phyloP scores from a whole-genome alignment of 2,329 filamentous ascomycete genomes.

The Xylariaceae sp. region DNA sequence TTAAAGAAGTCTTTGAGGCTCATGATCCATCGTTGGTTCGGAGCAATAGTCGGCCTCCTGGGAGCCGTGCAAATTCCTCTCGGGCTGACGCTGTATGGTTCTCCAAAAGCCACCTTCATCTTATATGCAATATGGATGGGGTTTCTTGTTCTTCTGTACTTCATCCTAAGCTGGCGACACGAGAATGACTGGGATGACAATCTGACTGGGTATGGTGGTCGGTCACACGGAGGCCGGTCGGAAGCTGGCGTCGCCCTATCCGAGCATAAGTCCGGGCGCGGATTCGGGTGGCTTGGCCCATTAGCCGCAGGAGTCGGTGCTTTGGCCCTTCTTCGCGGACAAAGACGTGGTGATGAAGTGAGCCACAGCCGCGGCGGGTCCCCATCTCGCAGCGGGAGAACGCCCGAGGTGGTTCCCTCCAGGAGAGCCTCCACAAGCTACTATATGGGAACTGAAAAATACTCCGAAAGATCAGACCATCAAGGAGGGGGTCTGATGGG shows the following conservation, averaged over 20 bases:
- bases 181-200: constrained; percentile 50
- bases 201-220: constrained; percentile 28
- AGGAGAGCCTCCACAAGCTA: constrained; percentile 55
- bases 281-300: constrained; percentile 50
- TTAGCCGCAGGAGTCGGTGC: constrained; percentile 50
- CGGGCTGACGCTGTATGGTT: constrained; percentile 87
- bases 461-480: constrained; percentile 46
- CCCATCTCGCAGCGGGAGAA: constrained; percentile 36
- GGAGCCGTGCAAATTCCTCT: constrained; percentile 85
- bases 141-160: constrained; percentile 69
- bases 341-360: constrained; percentile 40
- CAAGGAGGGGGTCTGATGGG: constrained; percentile 51
- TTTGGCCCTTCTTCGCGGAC: constrained; percentile 43
- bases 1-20: constrained; percentile 47
- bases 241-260: constrained; percentile 34
- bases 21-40: constrained; percentile 84
- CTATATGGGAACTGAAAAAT: constrained; percentile 62
- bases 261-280: constrained; percentile 37
- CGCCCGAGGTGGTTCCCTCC: constrained; percentile 50
- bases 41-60: constrained; percentile 70
- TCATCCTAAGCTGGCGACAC: constrained; percentile 70
- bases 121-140: constrained; percentile 77
- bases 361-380: constrained; percentile 38
- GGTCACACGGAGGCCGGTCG: constrained; percentile 51
- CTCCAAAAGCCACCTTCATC: constrained; percentile 78